Base-by-base conservation (phyloP, 2,329 filamentous ascomycete genomes). In the Fusarium albosuccineum region DNA sequence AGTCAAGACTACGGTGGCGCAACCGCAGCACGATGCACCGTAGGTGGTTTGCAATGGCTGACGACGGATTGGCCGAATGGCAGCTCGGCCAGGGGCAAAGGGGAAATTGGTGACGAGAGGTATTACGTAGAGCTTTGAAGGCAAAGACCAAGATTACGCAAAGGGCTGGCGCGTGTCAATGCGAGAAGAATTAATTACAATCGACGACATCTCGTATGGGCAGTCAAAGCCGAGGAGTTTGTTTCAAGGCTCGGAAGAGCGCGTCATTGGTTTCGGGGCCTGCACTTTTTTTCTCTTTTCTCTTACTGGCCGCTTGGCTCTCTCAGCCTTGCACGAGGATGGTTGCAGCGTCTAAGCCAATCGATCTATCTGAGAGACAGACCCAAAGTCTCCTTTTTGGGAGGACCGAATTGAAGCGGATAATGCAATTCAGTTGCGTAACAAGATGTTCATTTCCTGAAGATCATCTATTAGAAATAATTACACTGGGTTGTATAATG, bases 191-290 rank as follows among this genome's bases (percentile, higher is more conserved):
- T 36, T 14, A 37, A 54, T 34, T 40, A 51, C 48, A 39, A 36
- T 39, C 16, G 34, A 48, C 27, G 34, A 10, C 14, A 13, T 26
- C 14, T 29, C 34, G 46, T 51, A 49, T 49, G 33, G 46, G n/a
- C 26, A 49, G 51, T 34, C 48, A 40, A 37, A 46, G 60, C 55
- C 51, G 52, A 26, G 39, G 64, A 61, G 40, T 37, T 62, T 53
- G 36, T 46, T 66, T 40, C 45, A 26, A 29, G 34, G 36, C 48
- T 33, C 34, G 39, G 49, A 59, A 70, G 66, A 69, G 66, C 66
- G 66, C 66, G 66, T 69, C 66, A 69, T 69, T 68, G 59, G 66
- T 70, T 67, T 67, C 55, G 67, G 54, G 58, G 53, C 50, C 45
- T 29, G 39, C 14, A 50, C 11, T 45, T 44, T 37, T 26, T 10